Evolutionary conservation across 257 asterid species (phyloP), one percentile per base, ranked within the genome.

Genomic region (Solanum rostratum): DNA sequence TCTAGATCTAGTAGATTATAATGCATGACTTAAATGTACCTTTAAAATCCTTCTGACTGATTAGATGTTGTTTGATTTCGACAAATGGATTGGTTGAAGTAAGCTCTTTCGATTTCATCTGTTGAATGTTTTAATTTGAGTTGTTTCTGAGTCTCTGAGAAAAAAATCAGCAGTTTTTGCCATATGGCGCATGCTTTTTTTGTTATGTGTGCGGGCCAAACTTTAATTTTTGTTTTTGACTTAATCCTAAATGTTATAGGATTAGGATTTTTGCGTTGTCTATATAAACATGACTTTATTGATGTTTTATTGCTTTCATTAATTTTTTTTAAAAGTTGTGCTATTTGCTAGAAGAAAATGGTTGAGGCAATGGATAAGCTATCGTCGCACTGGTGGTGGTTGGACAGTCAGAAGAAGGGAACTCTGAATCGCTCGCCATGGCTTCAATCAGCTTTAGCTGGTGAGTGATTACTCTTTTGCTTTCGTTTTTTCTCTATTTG

Each of bases 371-470:
- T 81, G 89, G 88, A 85, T 71, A 86, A 81, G 88, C 85, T 84
- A 54, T 90, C 94, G 65, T 88, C 98, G 45, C 93, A 89, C 80
- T 91, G 93, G 91, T 96, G 99, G 98, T 96, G 98, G 98, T 83
- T 93, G 65, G 98, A 96, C 59, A 90, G 91, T 76, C 94, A 89
- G 88, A 91, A 74, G 71, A 89, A 89, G 83, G 84, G 80, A 22
- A 81, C 55, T 85, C 79, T 87, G 6, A 91, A 84, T 83, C 91
- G 98, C 14, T 91, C 98, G 29, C 92, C 96, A 4, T 96, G 99
- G 99, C 98, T 96, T 52, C 98, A 91, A 84, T 91, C 97, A 24
- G 89, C 98, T 10, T 93, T 96, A 84, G 84, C 97, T 11, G 98
- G 98, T 93, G 54, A 79, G 13, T 18, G 3, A 30, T 37, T 71